Evolutionary conservation across 2,329 filamentous ascomycete species (phyloP).

Genomic region (Peltaster fructicola): DNA sequence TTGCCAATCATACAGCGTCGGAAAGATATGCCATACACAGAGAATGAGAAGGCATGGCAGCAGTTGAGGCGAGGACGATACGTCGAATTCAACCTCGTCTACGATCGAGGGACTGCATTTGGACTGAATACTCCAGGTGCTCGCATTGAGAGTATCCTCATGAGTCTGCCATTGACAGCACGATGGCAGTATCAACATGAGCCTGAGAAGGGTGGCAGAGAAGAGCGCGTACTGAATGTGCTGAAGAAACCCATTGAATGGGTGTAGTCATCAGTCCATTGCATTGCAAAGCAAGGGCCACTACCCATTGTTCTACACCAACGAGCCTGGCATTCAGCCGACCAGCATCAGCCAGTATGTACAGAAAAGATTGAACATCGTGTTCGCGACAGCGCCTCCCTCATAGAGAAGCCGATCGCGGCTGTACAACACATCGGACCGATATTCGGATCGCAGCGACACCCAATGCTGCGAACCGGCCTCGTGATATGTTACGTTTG

Average conservation of each 20-base stretch:
- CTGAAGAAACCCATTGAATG: conserved; percentile 44
- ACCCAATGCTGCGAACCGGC: no score
- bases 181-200: conserved; percentile 94
- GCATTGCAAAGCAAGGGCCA: no score
- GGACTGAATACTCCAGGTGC: conserved; percentile 84
- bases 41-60: conserved; percentile 87
- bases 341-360: no score
- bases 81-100: conserved; percentile 95
- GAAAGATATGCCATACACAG: conserved; percentile 81
- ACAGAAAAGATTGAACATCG: no score
- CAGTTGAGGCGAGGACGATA: conserved; percentile 87
- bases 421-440: no score
- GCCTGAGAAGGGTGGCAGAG: conserved; percentile 54
- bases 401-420: no score
- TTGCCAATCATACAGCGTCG: conserved; percentile 72
- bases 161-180: conserved; percentile 87
- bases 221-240: conserved; percentile 65
- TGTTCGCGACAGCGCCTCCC: no score
- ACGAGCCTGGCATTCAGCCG: no score
- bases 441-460: no score
- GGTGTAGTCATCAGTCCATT: no score
- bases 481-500: no score
- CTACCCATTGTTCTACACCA: no score
- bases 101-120: conserved; percentile 89
- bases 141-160: conserved; percentile 87